Evolutionary conservation across 306 rosid genomes (phyloP).

Genomic region (Inga oerstediana): DNA sequence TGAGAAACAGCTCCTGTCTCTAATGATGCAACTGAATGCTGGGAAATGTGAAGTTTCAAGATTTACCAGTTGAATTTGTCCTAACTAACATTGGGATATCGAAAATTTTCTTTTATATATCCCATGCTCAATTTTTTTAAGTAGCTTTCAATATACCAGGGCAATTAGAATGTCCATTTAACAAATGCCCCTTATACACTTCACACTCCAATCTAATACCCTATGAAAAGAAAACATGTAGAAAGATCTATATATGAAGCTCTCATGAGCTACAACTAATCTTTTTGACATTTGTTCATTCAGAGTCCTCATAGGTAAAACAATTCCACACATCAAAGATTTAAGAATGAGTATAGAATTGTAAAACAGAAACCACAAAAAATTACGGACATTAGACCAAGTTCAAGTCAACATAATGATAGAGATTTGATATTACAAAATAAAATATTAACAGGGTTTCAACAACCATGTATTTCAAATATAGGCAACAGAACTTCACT

Average conservation of each 20-base stretch:
- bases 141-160: neutral
- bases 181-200: neutral
- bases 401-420: conserved; percentile 9
- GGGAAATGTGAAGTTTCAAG: neutral
- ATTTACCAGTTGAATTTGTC: neutral
- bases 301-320: neutral
- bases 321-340: neutral
- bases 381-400: neutral
- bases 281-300: neutral
- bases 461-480: conserved; percentile 29
- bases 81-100: neutral
- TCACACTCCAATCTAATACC: neutral
- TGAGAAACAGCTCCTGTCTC: neutral
- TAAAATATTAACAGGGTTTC: conserved; percentile 28
- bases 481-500: conserved; percentile 28
- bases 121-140: neutral
- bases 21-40: neutral
- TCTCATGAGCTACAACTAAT: neutral
- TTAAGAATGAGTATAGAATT: neutral
- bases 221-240: neutral
- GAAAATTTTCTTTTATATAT: neutral
- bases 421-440: conserved; percentile 32
- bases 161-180: neutral
- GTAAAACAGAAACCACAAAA: conserved; percentile 1
- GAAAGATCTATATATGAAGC: neutral